Evolutionary conservation across 2,329 filamentous ascomycete species (phyloP).

Genomic region (Xylariaceae sp.): DNA sequence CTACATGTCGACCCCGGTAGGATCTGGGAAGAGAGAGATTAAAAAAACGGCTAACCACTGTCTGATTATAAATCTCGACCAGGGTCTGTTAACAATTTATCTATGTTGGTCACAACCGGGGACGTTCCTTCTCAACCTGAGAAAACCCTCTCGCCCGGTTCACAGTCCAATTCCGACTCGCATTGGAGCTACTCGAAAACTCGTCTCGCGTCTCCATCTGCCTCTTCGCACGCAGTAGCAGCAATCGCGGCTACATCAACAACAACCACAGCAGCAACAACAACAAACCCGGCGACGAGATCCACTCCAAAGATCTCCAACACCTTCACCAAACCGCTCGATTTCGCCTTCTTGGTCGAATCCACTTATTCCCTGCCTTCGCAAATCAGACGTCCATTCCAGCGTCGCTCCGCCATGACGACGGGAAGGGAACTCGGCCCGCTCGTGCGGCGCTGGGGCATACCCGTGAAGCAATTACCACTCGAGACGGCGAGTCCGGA

Average conservation of each 20-base stretch:
- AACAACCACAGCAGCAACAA: too few species aligned
- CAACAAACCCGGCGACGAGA: background rate
- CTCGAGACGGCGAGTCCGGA: constrained; percentile 34
- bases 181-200: background rate
- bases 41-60: background rate
- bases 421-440: constrained; percentile 37
- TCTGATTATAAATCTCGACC: background rate
- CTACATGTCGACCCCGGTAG: too few species aligned
- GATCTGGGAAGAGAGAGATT: too few species aligned
- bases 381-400: background rate
- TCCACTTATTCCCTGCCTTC: background rate
- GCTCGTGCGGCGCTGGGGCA: constrained; percentile 50
- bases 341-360: background rate
- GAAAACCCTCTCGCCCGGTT: background rate
- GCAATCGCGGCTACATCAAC: too few species aligned
- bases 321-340: background rate
- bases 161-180: background rate
- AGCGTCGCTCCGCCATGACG: constrained; percentile 16
- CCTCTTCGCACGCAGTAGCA: background rate
- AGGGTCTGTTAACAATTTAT: background rate
- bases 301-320: background rate
- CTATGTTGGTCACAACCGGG: background rate
- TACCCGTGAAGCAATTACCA: constrained; percentile 45
- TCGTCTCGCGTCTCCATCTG: background rate
- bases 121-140: background rate